A percentile compares a stretch with the other conserved stretches of the same genome.
Conservation (phyloP, 1,139 yeast genomes). For the Pichia sp. region DNA sequence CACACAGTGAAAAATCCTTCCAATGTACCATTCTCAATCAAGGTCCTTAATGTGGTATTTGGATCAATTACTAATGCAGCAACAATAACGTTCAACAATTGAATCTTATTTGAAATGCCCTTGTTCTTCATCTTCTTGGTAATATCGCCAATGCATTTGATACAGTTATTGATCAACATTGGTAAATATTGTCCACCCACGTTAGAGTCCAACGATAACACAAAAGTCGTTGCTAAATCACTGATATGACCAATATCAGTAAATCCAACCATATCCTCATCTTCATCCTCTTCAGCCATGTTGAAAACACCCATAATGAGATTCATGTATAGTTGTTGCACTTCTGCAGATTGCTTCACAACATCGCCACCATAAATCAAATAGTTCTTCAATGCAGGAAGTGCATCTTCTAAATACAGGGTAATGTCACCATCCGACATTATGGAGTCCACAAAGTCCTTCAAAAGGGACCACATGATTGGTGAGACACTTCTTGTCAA, state of each 20-base stretch:
- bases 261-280: constrained; percentile 37
- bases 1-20: constrained; percentile 56
- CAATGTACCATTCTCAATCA: constrained; percentile 42
- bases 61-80: constrained; percentile 63
- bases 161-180: constrained; percentile 31
- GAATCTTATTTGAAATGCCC: constrained; percentile 35
- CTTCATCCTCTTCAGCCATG: constrained; percentile 14
- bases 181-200: constrained; percentile 36
- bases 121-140: constrained; percentile 27
- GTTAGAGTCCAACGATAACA: constrained; percentile 38
- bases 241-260: constrained; percentile 45
- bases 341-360: constrained; percentile 32
- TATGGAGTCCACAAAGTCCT: constrained; percentile 40
- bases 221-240: constrained; percentile 48
- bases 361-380: constrained; percentile 62
- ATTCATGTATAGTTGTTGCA: constrained; percentile 25
- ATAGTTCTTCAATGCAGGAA: constrained; percentile 70
- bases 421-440: constrained; percentile 30
- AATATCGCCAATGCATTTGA: constrained; percentile 20
- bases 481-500: constrained; percentile 66
- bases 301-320: constrained; percentile 26
- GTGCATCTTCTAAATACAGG: constrained; percentile 65
- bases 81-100: constrained; percentile 59
- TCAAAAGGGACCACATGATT: constrained; percentile 68
- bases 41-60: constrained; percentile 41